Percentiles rank a stretch among this genome's conserved stretches.
phyloP scores from a whole-genome alignment of 768 basidiomycete genomes.

The Erythrobasidium yunnanense region DNA sequence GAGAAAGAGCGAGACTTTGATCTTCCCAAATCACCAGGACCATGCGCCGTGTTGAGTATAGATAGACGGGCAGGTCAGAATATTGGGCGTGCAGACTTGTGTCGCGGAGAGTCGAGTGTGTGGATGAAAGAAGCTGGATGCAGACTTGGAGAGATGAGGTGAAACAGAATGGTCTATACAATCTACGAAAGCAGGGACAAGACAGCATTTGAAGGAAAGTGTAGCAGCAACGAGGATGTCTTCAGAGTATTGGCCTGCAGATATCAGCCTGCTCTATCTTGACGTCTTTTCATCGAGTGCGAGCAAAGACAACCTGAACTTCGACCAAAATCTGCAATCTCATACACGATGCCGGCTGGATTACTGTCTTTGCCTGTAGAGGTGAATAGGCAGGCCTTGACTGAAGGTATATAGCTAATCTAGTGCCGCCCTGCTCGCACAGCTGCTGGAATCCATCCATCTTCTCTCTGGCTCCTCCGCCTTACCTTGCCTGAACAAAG shows the following conservation, averaged over 20 bases:
- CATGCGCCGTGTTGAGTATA: not conserved
- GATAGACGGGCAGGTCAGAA: not conserved
- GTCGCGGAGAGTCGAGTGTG: too few relatives aligned
- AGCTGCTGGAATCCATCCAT: not conserved
- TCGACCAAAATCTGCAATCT: not conserved
- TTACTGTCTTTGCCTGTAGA: not conserved
- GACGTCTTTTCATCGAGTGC: too few relatives aligned
- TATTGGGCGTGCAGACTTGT: too few relatives aligned
- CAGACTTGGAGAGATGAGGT: not conserved
- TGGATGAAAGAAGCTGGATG: not conserved
- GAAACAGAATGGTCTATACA: too few relatives aligned
- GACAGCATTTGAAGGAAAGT: too few relatives aligned
- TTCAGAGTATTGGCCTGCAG: too few relatives aligned
- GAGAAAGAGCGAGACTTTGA: not conserved
- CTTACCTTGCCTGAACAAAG: not conserved
- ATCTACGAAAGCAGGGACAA: too few relatives aligned
- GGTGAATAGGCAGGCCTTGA: not conserved
- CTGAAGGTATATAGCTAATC: not conserved
- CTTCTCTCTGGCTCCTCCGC: not conserved
- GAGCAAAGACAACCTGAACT: not conserved
- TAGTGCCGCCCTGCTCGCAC: not conserved
- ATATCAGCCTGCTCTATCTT: too few relatives aligned
- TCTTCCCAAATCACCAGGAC: not conserved
- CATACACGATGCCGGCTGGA: not conserved
- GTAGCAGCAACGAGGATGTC: too few relatives aligned